These are phyloP conservation scores for Penicillium paradoxum DNA, from an alignment of 495 filamentous ascomycete species.

Conservation along the genomic window DNA sequence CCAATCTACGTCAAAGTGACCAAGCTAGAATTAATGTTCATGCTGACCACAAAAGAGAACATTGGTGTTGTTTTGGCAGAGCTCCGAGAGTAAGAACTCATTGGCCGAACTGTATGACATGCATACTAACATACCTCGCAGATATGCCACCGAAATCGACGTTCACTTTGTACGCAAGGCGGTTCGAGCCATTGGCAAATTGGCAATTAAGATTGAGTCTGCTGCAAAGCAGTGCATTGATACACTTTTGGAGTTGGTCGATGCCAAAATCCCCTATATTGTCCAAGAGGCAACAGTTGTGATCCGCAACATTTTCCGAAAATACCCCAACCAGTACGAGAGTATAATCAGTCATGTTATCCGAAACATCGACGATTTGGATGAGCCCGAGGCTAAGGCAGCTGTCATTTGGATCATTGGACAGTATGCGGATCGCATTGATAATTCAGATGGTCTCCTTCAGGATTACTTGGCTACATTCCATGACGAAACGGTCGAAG, in stretches of 20 bases:
- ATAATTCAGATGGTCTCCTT: constrained; percentile 87
- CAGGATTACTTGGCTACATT: constrained; percentile 95
- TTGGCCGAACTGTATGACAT: neutral
- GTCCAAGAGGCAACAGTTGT: constrained; percentile 99
- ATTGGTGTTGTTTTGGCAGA: constrained; percentile 95
- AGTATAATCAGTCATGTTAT: constrained; percentile 93
- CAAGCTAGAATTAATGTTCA: constrained; percentile 97
- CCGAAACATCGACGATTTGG: constrained; percentile 92
- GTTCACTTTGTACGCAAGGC: constrained; percentile 98
- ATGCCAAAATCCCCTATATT: constrained; percentile 99
- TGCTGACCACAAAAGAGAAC: constrained; percentile 94
- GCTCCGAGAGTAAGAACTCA: constrained; percentile 66
- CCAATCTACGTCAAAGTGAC: constrained; percentile 99
- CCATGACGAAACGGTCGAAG: constrained; percentile 88
- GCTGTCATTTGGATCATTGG: constrained; percentile 99
- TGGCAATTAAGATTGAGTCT: constrained; percentile 98
- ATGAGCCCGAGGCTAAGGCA: constrained; percentile 98
- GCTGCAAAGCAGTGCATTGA: constrained; percentile 88
- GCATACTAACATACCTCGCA: constrained; percentile 20
- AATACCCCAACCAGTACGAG: constrained; percentile 98
- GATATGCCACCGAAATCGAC: constrained; percentile 95
- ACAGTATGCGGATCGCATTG: constrained; percentile 94
- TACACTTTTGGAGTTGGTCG: constrained; percentile 84
- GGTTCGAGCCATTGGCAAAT: constrained; percentile 93
- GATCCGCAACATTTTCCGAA: constrained; percentile 98